Conservation (phyloP, 208 protist species). For the Eutreptiella sp. region DNA sequence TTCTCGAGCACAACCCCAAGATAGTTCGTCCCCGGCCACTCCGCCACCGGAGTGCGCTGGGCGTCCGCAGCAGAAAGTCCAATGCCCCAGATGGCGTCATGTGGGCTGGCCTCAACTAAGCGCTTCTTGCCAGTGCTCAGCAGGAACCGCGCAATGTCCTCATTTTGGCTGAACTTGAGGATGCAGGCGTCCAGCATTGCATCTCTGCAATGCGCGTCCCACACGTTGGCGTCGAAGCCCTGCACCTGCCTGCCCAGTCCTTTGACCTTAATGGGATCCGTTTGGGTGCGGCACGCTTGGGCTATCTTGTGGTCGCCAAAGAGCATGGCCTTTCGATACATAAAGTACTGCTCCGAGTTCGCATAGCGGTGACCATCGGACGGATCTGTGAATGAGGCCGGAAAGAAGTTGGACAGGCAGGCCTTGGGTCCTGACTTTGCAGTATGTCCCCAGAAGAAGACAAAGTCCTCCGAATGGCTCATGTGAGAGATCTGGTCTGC, state of each 20-base stretch:
- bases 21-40: too few species aligned
- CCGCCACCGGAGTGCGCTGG: too few species aligned
- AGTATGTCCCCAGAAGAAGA: too few species aligned
- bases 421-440: too few species aligned
- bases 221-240: conserved; percentile 5
- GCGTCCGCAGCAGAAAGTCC: too few species aligned
- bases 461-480: too few species aligned
- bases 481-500: too few species aligned
- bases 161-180: conserved; percentile 23
- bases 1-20: too few species aligned
- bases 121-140: conserved; percentile 1
- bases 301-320: conserved; percentile 4
- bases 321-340: conserved; percentile 20
- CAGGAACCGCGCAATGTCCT: neutral
- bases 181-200: neutral
- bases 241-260: conserved; percentile 1
- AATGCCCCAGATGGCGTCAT: conserved; percentile 30
- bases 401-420: too few species aligned
- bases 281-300: neutral
- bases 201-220: neutral
- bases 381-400: too few species aligned
- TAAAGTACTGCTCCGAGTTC: conserved; percentile 15
- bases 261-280: conserved; percentile 7
- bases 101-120: conserved; percentile 13
- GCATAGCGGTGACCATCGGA: neutral